These are phyloP conservation scores for Pythium diclinum DNA, from an alignment of 352 stramenopile genomes.

Conservation along the genomic window DNA sequence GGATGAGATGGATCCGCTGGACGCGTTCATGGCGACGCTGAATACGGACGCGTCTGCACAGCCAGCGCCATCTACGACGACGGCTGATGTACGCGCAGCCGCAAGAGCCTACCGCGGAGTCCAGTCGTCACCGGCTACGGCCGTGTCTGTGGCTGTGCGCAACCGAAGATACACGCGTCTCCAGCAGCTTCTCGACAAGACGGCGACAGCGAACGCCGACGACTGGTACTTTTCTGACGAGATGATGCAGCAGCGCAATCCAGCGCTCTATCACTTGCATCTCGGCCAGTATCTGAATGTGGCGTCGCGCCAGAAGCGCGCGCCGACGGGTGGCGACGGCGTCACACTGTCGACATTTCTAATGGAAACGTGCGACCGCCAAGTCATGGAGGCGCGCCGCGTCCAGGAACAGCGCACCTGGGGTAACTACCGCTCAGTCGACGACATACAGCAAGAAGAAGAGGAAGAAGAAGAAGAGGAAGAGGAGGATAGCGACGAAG, in stretches of 20 bases:
- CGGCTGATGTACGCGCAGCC: conserved; percentile 1
- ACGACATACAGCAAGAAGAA: conserved; percentile 25
- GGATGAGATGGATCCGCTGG: conserved; percentile 57
- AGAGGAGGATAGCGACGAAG: conserved; percentile 41
- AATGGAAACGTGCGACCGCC: conserved; percentile 61
- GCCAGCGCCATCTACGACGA: conserved; percentile 7
- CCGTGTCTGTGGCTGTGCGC: conserved; percentile 37
- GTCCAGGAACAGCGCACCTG: conserved; percentile 60
- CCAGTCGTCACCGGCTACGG: conserved; percentile 1
- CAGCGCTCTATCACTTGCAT: conserved; percentile 82
- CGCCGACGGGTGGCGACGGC: conserved; percentile 8
- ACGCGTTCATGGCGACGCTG: conserved; percentile 79
- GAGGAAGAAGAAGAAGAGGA: conserved; percentile 51
- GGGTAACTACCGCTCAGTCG: conserved; percentile 34
- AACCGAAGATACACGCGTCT: conserved; percentile 74
- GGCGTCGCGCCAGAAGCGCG: conserved; percentile 16
- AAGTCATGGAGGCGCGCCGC: conserved; percentile 62
- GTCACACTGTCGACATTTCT: conserved; percentile 64
- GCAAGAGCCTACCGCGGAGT: conserved; percentile 1
- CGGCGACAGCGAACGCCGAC: conserved; percentile 14
- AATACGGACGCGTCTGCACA: conserved; percentile 14
- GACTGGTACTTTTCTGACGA: conserved; percentile 77
- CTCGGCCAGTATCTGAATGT: conserved; percentile 64
- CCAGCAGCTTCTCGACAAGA: conserved; percentile 51
- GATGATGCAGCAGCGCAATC: conserved; percentile 78